Evolutionary conservation across 805 yeast genomes (phyloP).

Genomic region (Huiozyma sinensis): DNA sequence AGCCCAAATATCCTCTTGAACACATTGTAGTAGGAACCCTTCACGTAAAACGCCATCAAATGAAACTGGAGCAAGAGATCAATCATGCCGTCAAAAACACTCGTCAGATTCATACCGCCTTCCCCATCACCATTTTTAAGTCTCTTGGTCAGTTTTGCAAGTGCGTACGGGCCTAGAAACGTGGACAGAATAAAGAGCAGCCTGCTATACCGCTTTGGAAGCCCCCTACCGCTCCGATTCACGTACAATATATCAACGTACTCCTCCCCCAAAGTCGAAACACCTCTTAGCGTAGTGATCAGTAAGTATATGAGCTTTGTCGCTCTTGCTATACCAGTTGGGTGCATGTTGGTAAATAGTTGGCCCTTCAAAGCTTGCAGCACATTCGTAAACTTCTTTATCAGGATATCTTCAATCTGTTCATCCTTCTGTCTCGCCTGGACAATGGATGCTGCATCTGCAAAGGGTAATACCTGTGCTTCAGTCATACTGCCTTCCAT

Average conservation of each 20-base stretch:
- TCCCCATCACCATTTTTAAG: conserved; percentile 2
- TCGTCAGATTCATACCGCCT: background rate
- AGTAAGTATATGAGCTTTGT: conserved; percentile 56
- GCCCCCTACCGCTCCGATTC: conserved; percentile 36
- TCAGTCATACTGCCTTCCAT: conserved; percentile 41
- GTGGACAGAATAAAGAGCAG: conserved; percentile 50
- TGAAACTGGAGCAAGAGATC: conserved; percentile 56
- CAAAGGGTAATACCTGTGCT: conserved; percentile 41
- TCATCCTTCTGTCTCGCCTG: conserved; percentile 87
- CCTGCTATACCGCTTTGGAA: conserved; percentile 39
- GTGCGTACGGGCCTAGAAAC: conserved; percentile 50
- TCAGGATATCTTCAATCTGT: conserved; percentile 49
- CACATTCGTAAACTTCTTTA: conserved; percentile 45
- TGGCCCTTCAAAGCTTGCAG: conserved; percentile 47
- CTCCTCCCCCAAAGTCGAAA: conserved; percentile 87
- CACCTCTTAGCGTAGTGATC: conserved; percentile 64
- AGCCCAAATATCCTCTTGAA: conserved; percentile 71
- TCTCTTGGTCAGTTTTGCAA: conserved; percentile 19
- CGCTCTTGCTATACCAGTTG: conserved; percentile 47
- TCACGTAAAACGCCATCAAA: conserved; percentile 70
- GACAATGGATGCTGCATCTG: conserved; percentile 84
- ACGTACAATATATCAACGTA: conserved; percentile 75
- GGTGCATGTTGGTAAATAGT: conserved; percentile 51
- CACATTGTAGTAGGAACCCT: conserved; percentile 70
- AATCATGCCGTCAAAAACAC: conserved; percentile 31